These are phyloP conservation scores for Austroboletus eburneus DNA, from an alignment of 768 basidiomycete species.

Conservation along the genomic window DNA sequence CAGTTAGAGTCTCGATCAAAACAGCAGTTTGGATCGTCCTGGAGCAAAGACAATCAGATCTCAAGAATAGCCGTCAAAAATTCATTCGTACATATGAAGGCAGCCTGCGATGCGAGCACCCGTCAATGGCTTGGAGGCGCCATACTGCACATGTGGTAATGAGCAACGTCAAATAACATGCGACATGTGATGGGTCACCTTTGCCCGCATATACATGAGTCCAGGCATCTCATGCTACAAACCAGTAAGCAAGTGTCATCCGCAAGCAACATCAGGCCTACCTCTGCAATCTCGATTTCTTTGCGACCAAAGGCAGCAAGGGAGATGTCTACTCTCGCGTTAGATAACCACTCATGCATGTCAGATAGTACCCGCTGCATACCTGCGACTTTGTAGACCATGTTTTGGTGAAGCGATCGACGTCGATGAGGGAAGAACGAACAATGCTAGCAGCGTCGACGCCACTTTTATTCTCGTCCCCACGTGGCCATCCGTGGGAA, in stretches of 20 bases:
- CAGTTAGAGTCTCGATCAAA: conserved; percentile 95
- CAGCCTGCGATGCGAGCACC: conserved; percentile 97
- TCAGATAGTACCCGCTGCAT: conserved; percentile 8
- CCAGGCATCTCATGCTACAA: conserved; percentile 89
- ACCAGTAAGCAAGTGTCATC: conserved; percentile 7
- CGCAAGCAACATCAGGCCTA: conserved; percentile 33
- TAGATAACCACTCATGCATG: not conserved
- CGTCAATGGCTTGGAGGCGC: conserved; percentile 76
- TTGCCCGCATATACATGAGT: conserved; percentile 87
- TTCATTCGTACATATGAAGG: conserved; percentile 80
- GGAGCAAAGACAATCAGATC: conserved; percentile 7
- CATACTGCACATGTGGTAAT: conserved; percentile 51
- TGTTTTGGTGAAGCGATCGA: conserved; percentile 30
- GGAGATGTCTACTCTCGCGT: conserved; percentile 63
- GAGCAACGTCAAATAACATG: conserved; percentile 9
- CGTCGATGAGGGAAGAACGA: conserved; percentile 22
- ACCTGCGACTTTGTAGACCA: conserved; percentile 94
- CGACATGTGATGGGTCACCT: conserved; percentile 46
- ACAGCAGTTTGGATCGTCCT: conserved; percentile 99
- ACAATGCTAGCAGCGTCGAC: conserved; percentile 2
- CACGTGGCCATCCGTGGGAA: conserved; percentile 33
- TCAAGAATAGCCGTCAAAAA: not conserved
- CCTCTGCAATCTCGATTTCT: conserved; percentile 99
- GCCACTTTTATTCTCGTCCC: conserved; percentile 29
- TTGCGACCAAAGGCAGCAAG: conserved; percentile 99